phyloP scores from a whole-genome alignment of 225 moss, liverwort and hornwort genomes.

The Sphagnum contortum region DNA sequence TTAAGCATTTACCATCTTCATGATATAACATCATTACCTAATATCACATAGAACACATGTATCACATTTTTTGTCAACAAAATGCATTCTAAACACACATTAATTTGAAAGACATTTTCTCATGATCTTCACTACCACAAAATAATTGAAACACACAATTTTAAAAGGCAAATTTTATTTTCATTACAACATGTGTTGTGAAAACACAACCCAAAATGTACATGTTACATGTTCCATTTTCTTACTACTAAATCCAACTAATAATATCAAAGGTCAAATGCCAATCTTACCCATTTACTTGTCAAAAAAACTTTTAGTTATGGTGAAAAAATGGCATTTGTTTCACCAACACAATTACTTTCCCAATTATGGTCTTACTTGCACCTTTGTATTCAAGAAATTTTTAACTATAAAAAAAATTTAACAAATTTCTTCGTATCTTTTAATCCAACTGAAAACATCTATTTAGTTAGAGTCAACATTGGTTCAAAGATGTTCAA shows the following conservation, averaged over 20 bases:
- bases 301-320: slow-evolving; percentile 93
- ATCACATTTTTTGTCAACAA: too few species aligned
- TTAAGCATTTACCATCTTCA: too few species aligned
- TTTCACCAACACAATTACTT: slow-evolving; percentile 95
- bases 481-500: too few species aligned
- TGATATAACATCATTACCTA: too few species aligned
- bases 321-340: slow-evolving; percentile 94
- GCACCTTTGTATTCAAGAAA: slow-evolving; percentile 43
- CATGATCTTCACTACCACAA: too few species aligned
- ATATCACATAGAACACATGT: too few species aligned
- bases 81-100: too few species aligned
- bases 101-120: too few species aligned
- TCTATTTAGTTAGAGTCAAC: too few species aligned
- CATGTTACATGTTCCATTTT: background rate
- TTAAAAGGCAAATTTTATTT: background rate
- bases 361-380: slow-evolving; percentile 99
- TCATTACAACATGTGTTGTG: background rate
- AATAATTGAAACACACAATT: too few species aligned
- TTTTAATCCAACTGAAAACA: slow-evolving; percentile 90
- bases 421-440: slow-evolving; percentile 97
- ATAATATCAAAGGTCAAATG: background rate
- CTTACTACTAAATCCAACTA: background rate
- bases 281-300: slow-evolving; percentile 85
- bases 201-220: background rate
- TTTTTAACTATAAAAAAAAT: too few species aligned